phyloP scores from a whole-genome alignment of 768 basidiomycete genomes.

The Pleurotus sapidus region DNA sequence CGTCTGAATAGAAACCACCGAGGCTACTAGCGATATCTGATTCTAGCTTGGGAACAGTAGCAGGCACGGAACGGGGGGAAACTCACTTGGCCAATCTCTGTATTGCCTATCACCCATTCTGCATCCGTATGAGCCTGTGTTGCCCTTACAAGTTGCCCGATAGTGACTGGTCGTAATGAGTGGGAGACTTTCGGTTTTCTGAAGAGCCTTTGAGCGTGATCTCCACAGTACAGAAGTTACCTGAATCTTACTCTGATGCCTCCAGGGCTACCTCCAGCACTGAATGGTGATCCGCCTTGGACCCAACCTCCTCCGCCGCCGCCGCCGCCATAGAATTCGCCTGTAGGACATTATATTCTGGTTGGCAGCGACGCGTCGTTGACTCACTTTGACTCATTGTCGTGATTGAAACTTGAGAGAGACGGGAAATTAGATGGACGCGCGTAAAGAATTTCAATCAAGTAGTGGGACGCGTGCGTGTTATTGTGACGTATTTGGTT shows the following conservation, averaged over 20 bases:
- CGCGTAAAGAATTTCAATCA: not conserved
- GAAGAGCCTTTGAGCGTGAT: not conserved
- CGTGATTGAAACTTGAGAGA: constrained; percentile 1
- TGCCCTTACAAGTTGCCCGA: constrained; percentile 53
- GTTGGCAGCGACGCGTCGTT: not conserved
- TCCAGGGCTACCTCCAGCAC: constrained; percentile 58
- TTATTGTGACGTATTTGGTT: constrained; percentile 1
- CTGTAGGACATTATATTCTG: not conserved
- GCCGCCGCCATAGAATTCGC: constrained; percentile 30
- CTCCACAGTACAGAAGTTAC: not conserved
- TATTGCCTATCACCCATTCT: constrained; percentile 81
- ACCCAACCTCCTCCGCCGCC: constrained; percentile 58
- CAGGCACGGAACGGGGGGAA: not conserved
- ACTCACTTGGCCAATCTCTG: constrained; percentile 76
- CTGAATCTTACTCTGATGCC: constrained; percentile 40
- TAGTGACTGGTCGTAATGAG: constrained; percentile 32
- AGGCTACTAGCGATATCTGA: constrained; percentile 73
- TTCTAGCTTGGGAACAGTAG: constrained; percentile 2
- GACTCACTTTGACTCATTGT: constrained; percentile 45
- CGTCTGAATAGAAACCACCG: constrained; percentile 62
- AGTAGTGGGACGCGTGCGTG: not conserved
- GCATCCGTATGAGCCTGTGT: constrained; percentile 86
- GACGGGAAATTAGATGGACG: not conserved
- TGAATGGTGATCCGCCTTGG: constrained; percentile 58
- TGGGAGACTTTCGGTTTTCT: constrained; percentile 38